Base-by-base conservation (phyloP, 805 yeast species). In the Myxozyma kluyveri region DNA sequence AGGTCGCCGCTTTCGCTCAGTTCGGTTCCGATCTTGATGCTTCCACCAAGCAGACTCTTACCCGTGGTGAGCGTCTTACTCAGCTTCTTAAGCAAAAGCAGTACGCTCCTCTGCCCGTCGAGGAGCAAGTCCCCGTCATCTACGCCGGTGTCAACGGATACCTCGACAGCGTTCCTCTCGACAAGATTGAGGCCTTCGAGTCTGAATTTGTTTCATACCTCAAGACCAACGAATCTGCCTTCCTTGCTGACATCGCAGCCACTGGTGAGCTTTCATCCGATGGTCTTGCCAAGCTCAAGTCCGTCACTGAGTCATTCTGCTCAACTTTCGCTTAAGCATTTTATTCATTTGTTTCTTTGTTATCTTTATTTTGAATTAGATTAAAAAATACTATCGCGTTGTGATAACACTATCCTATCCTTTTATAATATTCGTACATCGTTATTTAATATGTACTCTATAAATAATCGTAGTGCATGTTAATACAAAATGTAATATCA, bases 11-110 rank as follows among this genome's bases (percentile, higher is more conserved):
- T 70, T 93, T 93, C 77, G 99, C 99, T 70, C 99, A 93, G 83
- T 93, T 93, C 83, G 99, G 99, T 85, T 93, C 99, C 67, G 99
- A 93, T 79, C 84, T 93, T 76, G 99, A 93, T 78, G 98, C 99
- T 68, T 89, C 97, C 58, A 93, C 99, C 77, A 93, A 91, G 82
- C 97, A 89, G 81, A 93, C 99, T 71, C 84, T 93, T 75, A 79
- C 81, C 70, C 90, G 99, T 86, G 99, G 99, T 89, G 99, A 93
- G 86, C 91, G 99, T 83, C 86, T 93, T 73, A 93, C 99, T 69
- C 98, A 90, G 81, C 81, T 93, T 76, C 84, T 93, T 76, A 90
- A 91, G 80, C 99, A 93, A 83, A 86, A 83, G 76, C 99, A 93
- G 83, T 88, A 83, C 83, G 69, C 85, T 69, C 99, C 99, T 75